Evolutionary conservation across 1,139 yeast genomes (phyloP).

Genomic region (Taiozyma sp.): DNA sequence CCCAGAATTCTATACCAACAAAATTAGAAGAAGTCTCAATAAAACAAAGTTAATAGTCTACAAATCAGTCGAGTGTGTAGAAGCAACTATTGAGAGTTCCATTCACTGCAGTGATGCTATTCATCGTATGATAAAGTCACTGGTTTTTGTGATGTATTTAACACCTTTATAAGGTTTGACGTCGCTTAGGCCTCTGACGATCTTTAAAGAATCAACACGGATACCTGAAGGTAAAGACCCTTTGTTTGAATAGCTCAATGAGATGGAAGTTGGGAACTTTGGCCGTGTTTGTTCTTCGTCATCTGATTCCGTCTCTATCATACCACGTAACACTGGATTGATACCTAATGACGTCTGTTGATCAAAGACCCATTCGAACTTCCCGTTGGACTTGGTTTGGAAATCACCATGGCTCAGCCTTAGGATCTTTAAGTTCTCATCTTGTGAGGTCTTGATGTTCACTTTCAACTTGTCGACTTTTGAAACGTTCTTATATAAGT

Average conservation of each 20-base stretch:
- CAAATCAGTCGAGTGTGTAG: too few species aligned
- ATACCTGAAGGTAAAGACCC: constrained; percentile 78
- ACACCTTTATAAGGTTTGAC: constrained; percentile 91
- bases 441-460: constrained; percentile 38
- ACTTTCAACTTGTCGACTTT: constrained; percentile 53
- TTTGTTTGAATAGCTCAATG: constrained; percentile 50
- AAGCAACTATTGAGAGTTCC: background rate
- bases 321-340: constrained; percentile 65
- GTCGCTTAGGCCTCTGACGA: constrained; percentile 54
- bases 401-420: constrained; percentile 74
- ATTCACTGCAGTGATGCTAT: background rate
- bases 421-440: constrained; percentile 39
- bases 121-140: constrained; percentile 37
- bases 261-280: constrained; percentile 44
- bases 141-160: constrained; percentile 66
- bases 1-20: too few species aligned
- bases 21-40: too few species aligned
- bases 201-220: constrained; percentile 59
- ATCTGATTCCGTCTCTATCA: constrained; percentile 25
- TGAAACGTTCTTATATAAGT: constrained; percentile 43
- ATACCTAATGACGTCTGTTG: constrained; percentile 58
- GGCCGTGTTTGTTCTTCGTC: background rate
- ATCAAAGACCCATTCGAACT: constrained; percentile 71
- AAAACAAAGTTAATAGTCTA: too few species aligned
- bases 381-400: constrained; percentile 44